Evolutionary conservation across 768 basidiomycete species (phyloP), one percentile per base, ranked within the genome.

Genomic region (Lactarius hengduanensis): DNA sequence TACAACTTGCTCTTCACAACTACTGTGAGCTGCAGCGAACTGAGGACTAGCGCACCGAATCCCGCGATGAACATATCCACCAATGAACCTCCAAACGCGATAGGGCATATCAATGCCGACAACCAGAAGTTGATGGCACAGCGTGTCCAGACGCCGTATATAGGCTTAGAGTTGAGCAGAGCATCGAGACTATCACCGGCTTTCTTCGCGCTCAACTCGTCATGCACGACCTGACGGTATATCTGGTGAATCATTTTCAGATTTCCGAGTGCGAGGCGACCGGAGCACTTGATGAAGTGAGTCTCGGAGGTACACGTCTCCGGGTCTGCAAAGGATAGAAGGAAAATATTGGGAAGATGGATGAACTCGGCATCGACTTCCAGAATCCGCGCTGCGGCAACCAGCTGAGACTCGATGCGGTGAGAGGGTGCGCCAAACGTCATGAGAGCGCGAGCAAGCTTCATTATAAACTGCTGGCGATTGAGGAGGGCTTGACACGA

Each of bases 341-440:
- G 89, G 69, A 92, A 87, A 67, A 90, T 84, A 26, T 81, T 83
- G 26, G 90, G 90, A 18, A 92, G 78, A 75, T 94, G 90, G 38
- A 96, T 89, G 74, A 94, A 94, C 74, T 94, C 91, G 57, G 91
- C 91, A 73, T 92, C 86, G 63, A 96, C 85, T 71, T 95, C 92
- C n/a, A 97, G 85, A 60, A 95, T 92, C 9, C 87, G 85, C 0
- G 94, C 92, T 5, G 92, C 91, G 11, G 94, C 90, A 45, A 89
- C 82, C 57, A 97, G 86, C 74, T 96, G 94, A 1, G 92, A 88
- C 77, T 96, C 94, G 64, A 97, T 90, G 41, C 95, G 86, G 77
- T 97, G 94, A 30, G 92, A 93, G 0, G 93, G 93, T 20, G 94
- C 92, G 15, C 93, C 92, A 73, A 91, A 94, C 20, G 87, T 87